Evolutionary conservation across 768 basidiomycete species (phyloP).

Genomic region (Paxillus ammoniavirescens): DNA sequence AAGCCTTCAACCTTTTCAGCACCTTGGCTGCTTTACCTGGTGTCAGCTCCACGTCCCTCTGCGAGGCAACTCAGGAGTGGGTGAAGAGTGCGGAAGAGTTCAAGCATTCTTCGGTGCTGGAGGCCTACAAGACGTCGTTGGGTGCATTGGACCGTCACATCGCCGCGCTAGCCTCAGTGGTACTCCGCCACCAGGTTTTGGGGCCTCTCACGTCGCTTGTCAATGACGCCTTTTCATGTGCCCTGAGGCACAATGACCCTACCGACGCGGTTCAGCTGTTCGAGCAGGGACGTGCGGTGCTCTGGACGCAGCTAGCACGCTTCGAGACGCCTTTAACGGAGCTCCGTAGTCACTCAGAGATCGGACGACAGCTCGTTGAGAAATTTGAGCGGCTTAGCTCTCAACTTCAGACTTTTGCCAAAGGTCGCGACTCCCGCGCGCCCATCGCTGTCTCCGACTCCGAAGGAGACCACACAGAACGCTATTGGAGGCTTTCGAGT

Average conservation of each 20-base stretch:
- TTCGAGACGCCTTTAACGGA: constrained; percentile 13
- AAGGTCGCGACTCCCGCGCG: neutral
- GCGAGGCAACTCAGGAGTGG: neutral
- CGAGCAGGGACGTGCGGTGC: constrained; percentile 21
- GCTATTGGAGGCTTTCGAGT: constrained; percentile 1
- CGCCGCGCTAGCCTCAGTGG: neutral
- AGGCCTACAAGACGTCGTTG: constrained; percentile 13
- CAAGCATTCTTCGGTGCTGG: constrained; percentile 5
- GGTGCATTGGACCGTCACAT: constrained; percentile 4
- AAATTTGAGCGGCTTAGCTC: constrained; percentile 5
- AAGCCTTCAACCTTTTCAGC: neutral
- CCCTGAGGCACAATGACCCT: constrained; percentile 7
- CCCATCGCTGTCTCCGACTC: neutral
- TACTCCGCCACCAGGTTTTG: constrained; percentile 2
- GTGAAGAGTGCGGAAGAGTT: neutral
- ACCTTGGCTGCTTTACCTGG: neutral
- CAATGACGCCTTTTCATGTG: constrained; percentile 14
- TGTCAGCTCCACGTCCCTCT: neutral
- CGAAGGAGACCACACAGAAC: neutral
- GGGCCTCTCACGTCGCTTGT: neutral
- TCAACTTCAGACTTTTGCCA: neutral
- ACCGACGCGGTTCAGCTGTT: constrained; percentile 31
- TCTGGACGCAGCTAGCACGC: constrained; percentile 22
- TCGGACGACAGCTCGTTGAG: constrained; percentile 2
- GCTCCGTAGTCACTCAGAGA: neutral